phyloP scores from a whole-genome alignment of 129 eudicot genomes.

The Ambrosia trifida region DNA sequence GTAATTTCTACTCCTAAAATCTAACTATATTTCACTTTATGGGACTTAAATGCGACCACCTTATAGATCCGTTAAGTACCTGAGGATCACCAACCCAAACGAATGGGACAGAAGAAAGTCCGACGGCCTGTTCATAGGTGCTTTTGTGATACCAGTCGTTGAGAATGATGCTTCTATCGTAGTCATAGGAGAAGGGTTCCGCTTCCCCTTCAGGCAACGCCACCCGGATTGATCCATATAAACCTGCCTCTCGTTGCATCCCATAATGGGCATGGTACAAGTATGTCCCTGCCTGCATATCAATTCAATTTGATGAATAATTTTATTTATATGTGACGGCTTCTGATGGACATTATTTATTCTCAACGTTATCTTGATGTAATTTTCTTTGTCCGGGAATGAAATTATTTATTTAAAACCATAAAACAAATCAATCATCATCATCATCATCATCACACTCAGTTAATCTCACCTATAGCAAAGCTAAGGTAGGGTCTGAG shows the following conservation, averaged over 20 bases:
- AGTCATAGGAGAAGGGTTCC: constrained; percentile 74
- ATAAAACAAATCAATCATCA: too few relatives aligned
- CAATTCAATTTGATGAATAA: background rate
- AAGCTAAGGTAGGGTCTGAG: too few relatives aligned
- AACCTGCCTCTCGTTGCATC: constrained; percentile 83
- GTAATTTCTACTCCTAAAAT: too few relatives aligned
- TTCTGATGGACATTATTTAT: too few relatives aligned
- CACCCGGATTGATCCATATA: constrained; percentile 73
- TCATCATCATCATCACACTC: too few relatives aligned
- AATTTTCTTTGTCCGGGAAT: too few relatives aligned
- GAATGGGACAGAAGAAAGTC: constrained; percentile 68
- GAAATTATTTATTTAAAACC: too few relatives aligned
- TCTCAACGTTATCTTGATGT: too few relatives aligned
- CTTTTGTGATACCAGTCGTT: constrained; percentile 89
- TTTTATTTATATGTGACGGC: too few relatives aligned
- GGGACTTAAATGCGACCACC: too few relatives aligned
- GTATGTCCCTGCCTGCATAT: constrained; percentile 78
- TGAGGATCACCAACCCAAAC: constrained; percentile 94
- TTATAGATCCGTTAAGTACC: constrained; percentile 34
- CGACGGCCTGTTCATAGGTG: constrained; percentile 62
- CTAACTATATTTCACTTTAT: too few relatives aligned
- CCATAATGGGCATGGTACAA: constrained; percentile 94
- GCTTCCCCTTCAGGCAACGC: constrained; percentile 50
- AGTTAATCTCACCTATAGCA: too few relatives aligned
- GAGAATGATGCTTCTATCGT: constrained; percentile 67